Evolutionary conservation across 805 yeast species (phyloP), one percentile per base, ranked within the genome.

Genomic region (Kregervanrija fluxuum): DNA sequence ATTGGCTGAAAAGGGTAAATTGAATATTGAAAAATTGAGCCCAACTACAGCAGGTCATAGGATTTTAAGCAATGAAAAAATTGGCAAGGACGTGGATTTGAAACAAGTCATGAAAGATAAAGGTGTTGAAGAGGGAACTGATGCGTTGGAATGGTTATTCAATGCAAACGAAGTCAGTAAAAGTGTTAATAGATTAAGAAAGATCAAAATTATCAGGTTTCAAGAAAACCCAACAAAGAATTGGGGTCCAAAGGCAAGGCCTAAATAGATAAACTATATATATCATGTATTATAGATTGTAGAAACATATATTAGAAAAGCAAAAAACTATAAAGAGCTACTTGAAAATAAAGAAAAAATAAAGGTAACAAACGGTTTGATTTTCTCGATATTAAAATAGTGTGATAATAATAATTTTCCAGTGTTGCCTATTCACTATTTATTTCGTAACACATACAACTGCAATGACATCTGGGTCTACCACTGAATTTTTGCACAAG

Each of bases 161-260:
- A 80, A 77, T 42, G 66, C 74, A 35, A 79, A 81, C 64, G 75
- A 74, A 43, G 65, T 76, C 40, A 77, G 89, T 47, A 71, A 68
- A 14, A 71, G 68, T 40, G 66, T 89, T 44, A 79, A 78, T 53
- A 69, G 65, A 44, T 67, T 87, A 43, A 74, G 96, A 56, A 80
- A 77, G 50, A 73, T 87, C 47, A 88, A 88, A 64, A 77, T 91
- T 59, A 88, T 88, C 11, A 73, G 96, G 55, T 91, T 75, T 64
- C 99, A 90, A 61, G 89, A 81, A 58, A 91, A 90, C 58, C 99
- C 99, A 12, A 76, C 88, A 1, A 86, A 85, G 60, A 82, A 86
- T 61, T 93, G 99, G 99, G 99, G 99, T 1, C 99, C 60, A 12
- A 54, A 53, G 36, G 79, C 96, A 3, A 80, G 84, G 57, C 95